phyloP scores from a whole-genome alignment of 495 filamentous ascomycete genomes.

The Aspergillus baeticus region DNA sequence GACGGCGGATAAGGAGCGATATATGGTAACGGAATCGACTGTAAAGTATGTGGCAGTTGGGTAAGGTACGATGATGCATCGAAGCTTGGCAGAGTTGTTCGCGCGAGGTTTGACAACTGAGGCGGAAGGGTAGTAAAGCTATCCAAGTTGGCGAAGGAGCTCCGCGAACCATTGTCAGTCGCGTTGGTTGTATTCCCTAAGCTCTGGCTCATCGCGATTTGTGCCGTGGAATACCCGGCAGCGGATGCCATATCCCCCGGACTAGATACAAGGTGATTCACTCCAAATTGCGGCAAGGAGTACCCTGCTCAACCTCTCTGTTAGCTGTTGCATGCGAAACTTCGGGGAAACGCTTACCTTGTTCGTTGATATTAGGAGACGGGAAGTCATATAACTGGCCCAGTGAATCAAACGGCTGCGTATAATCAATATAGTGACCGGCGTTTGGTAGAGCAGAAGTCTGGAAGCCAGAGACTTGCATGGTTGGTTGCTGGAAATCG shows the following conservation, averaged over 20 bases:
- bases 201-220: not conserved
- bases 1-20: no score
- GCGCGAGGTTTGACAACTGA: not conserved
- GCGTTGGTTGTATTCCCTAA: not conserved
- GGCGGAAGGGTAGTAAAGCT: not conserved
- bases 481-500: not conserved
- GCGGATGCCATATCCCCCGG: no score
- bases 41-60: no score
- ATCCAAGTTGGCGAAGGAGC: not conserved
- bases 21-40: no score
- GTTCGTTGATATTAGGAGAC: not conserved
- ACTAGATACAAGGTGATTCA: no score
- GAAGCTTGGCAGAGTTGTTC: not conserved
- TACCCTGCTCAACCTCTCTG: not conserved
- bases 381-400: not conserved
- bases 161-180: not conserved
- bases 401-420: not conserved
- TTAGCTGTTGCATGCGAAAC: not conserved
- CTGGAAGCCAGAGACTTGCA: slow-evolving; percentile 1
- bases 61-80: no score
- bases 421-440: not conserved
- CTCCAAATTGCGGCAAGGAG: not conserved
- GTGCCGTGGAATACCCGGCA: not conserved
- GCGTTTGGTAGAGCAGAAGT: not conserved
- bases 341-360: not conserved